These are phyloP conservation scores for Ceratopteris richardii DNA, from an alignment of 75 land plant species.

Conservation along the genomic window DNA sequence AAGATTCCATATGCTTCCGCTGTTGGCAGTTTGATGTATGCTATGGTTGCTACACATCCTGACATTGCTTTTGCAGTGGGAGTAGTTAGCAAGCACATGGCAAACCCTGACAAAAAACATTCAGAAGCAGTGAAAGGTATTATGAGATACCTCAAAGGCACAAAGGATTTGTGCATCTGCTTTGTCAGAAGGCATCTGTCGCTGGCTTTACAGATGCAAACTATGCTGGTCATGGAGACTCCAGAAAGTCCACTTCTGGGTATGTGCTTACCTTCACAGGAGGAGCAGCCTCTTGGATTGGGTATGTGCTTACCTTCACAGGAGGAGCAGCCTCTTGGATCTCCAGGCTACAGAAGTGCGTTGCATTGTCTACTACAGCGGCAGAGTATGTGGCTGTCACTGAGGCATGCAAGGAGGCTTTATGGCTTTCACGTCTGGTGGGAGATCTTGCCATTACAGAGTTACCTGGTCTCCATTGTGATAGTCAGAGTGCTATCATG, in stretches of 20 bases:
- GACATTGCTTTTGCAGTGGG: constrained; percentile 17
- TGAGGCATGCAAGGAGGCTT: too few relatives aligned
- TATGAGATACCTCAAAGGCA: constrained; percentile 17
- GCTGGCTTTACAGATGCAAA: constrained; percentile 1
- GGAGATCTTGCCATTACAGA: too few relatives aligned
- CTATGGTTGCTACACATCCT: constrained; percentile 16
- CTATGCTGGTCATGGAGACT: background rate
- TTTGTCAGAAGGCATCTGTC: background rate
- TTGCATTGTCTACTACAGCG: too few relatives aligned
- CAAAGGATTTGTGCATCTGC: constrained; percentile 4
- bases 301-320: background rate
- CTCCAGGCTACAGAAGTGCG: too few relatives aligned
- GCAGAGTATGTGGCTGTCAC: too few relatives aligned
- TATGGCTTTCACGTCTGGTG: too few relatives aligned
- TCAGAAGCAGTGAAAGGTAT: constrained; percentile 12
- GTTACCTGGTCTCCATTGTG: too few relatives aligned
- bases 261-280: background rate
- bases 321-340: too few relatives aligned
- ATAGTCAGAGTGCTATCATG: too few relatives aligned
- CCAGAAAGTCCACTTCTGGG: constrained; percentile 7
- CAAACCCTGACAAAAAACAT: constrained; percentile 12
- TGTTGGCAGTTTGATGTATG: constrained; percentile 24
- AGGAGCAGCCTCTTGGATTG: background rate
- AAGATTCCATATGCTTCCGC: constrained; percentile 13
- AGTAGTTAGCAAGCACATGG: constrained; percentile 17